Base-by-base conservation (phyloP, 2,329 filamentous ascomycete genomes). In the Pyrenophora graminea region DNA sequence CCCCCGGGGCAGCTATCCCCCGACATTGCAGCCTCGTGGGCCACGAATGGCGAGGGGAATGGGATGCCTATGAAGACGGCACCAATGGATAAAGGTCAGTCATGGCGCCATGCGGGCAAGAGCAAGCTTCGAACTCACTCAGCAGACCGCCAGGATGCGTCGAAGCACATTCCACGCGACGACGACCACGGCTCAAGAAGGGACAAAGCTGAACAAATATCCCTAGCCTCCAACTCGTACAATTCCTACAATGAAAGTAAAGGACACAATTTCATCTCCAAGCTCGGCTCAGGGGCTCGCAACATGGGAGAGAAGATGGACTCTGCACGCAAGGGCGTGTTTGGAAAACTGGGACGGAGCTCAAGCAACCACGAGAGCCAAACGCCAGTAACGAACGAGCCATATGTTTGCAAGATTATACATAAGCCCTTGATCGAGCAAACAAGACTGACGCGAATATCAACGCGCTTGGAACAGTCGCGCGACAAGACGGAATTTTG, bases 401-500 rank as follows among this genome's bases (percentile, higher is more conserved):
- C 91, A 64, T 96, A 97, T 66, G 82, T 88, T 47, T 81, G 91
- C 65, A 90, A 88, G 62, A 86, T 96, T 37, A 90, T 97, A 70
- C 96, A 94, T 65, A 79, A 89, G 42, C 91, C 91, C 1, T 78
- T 97, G 25, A 82, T 96, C 21, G 88, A 96, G 70, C 93, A 97
- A 75, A 92, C 92, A 6, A 85, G 93, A n/a, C 80, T 86, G 58
- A 97, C 93, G 0, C 84, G 93, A 57, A 97, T 97, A 69, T 95
- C 91, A 6, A 95, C 93, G 74, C 85, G 88, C 25, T 78, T 97
- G 37, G 90, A 95, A 67, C 85, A 89, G 54, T 96, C 92, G 8
- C 85, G 87, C 56, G 93, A 97, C 69, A 97, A 97, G 79, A 97
- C 93, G 0, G 93, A 97, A 68, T 97, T 95, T 69, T 97, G 93